phyloP scores from a whole-genome alignment of 2,329 filamentous ascomycete genomes.

The Fusarium metavorans region DNA sequence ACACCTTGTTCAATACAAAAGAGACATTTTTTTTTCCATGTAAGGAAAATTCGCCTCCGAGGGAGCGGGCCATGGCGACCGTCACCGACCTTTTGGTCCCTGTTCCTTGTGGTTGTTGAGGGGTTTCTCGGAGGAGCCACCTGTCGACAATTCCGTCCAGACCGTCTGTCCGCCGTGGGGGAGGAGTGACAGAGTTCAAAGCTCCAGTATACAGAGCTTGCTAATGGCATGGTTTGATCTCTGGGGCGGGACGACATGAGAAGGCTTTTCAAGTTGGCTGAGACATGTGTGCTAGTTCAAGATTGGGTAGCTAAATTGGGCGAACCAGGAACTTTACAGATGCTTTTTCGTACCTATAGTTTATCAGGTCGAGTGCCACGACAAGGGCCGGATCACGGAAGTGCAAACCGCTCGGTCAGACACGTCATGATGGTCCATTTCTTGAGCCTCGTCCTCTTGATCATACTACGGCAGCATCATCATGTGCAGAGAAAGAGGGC shows the following conservation, averaged over 20 bases:
- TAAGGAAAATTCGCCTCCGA: neutral
- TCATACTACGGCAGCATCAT: neutral
- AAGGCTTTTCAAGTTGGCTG: conserved; percentile 12
- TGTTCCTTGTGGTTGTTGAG: conserved; percentile 31
- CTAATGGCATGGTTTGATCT: conserved; percentile 6
- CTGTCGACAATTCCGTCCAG: neutral
- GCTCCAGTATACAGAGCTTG: conserved; percentile 2
- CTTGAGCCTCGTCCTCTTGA: conserved; percentile 5
- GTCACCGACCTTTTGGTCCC: conserved; percentile 7
- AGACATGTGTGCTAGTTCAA: conserved; percentile 22
- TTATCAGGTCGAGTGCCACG: conserved; percentile 11
- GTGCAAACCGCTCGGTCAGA: neutral
- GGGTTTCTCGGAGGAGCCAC: conserved; percentile 21
- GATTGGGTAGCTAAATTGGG: conserved; percentile 14
- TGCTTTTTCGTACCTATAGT: conserved; percentile 2
- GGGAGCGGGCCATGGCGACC: neutral
- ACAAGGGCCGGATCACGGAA: conserved; percentile 3
- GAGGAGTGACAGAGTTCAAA: conserved; percentile 28
- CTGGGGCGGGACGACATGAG: conserved; percentile 4
- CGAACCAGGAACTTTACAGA: conserved; percentile 7
- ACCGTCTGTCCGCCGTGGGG: conserved; percentile 9
- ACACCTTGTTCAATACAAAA: conserved; percentile 8
- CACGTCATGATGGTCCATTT: conserved; percentile 19
- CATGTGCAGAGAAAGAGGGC: conserved; percentile 7
- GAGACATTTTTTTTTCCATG: conserved; percentile 5